phyloP scores from a whole-genome alignment of 2,329 filamentous ascomycete species.

The Drechslerella coelobrocha region DNA sequence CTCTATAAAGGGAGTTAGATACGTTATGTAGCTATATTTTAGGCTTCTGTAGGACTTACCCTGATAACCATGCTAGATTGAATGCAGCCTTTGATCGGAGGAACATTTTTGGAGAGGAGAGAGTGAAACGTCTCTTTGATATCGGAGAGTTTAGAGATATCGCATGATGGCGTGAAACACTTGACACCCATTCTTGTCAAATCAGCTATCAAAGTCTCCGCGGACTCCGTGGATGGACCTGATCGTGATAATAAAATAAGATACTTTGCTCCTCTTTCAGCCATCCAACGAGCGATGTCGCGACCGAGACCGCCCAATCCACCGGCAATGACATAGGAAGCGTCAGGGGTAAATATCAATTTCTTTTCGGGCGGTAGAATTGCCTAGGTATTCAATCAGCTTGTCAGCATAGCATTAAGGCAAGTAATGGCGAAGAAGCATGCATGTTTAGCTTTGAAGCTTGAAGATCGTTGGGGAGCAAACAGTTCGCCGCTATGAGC shows the following conservation, averaged over 20 bases:
- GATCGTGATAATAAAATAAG: conserved; percentile 65
- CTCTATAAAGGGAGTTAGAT: conserved; percentile 37
- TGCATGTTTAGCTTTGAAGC: not conserved
- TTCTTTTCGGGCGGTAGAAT: not conserved
- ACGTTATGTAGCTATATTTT: not conserved
- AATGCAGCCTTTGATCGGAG: conserved; percentile 28
- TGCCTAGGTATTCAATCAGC: not conserved
- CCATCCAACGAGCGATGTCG: conserved; percentile 64
- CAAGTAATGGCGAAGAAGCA: too few species aligned
- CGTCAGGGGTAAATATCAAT: conserved; percentile 50
- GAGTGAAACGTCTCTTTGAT: conserved; percentile 10
- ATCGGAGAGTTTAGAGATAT: conserved; percentile 11
- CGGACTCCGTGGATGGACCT: conserved; percentile 56
- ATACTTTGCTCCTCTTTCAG: conserved; percentile 63
- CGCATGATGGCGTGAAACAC: conserved; percentile 16
- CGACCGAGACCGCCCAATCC: conserved; percentile 67
- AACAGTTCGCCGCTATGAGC: not conserved
- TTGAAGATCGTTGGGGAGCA: not conserved
- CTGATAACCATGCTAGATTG: conserved; percentile 29
- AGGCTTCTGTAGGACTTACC: conserved; percentile 12
- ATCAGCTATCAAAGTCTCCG: conserved; percentile 3
- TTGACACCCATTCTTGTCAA: conserved; percentile 13
- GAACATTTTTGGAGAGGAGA: not conserved
- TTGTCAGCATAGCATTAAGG: not conserved
- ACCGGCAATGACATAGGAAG: conserved; percentile 66